A percentile compares a stretch with the other conserved stretches of the same genome.
Conservation (phyloP, 2,329 filamentous ascomycete genomes). For the Aspergillus aculeatus region DNA sequence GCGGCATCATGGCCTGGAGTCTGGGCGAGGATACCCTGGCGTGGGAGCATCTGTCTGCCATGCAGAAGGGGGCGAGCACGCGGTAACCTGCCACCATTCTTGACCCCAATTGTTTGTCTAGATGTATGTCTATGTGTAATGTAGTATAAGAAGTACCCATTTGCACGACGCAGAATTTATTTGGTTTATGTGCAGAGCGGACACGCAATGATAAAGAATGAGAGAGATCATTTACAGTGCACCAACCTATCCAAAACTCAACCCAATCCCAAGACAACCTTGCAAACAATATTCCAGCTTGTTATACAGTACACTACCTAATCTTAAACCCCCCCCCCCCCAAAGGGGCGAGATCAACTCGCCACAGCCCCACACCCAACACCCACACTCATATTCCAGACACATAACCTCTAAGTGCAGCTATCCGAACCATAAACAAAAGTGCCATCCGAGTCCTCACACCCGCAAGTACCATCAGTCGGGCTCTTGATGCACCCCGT, state of each 20-base stretch:
- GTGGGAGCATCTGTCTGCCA: constrained; percentile 47
- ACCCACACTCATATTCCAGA: no score
- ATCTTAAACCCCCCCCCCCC: no score
- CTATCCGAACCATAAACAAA: constrained; percentile 34
- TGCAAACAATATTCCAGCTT: no score
- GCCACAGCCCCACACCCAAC: not conserved
- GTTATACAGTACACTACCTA: no score
- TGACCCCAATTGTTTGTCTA: no score
- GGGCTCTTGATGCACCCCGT: constrained; percentile 42
- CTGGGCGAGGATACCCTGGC: constrained; percentile 62
- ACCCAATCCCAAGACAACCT: no score
- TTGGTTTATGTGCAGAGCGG: no score
- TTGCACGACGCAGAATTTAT: no score
- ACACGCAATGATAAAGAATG: no score
- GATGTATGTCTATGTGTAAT: no score
- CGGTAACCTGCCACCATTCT: not conserved
- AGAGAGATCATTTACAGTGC: no score
- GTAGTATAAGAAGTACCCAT: not conserved
- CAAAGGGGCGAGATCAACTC: not conserved
- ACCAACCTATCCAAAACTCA: no score
- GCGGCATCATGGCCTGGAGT: constrained; percentile 75
- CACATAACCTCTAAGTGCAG: constrained; percentile 14
- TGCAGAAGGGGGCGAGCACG: constrained; percentile 32
- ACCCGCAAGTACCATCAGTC: constrained; percentile 41
- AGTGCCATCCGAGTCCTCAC: constrained; percentile 42